A percentile compares a stretch with the other conserved stretches of the same genome.
These are phyloP conservation scores for Artemisia argyi DNA, from an alignment of 129 eudicot species.

Conservation along the genomic window DNA sequence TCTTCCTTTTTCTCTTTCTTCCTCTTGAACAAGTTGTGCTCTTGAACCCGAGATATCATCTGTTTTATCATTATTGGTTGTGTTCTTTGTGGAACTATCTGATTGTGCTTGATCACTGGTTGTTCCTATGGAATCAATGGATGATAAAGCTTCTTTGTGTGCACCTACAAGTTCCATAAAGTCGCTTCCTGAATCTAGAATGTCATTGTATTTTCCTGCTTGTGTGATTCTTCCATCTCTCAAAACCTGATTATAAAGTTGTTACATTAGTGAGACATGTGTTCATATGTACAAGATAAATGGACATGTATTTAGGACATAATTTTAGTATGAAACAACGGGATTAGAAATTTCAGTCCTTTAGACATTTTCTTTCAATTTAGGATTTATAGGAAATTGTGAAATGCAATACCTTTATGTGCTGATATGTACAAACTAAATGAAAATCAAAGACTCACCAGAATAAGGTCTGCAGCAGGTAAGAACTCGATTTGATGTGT, in stretches of 20 bases:
- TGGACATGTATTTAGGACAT: no score
- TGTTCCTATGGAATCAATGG: slow-evolving; percentile 14
- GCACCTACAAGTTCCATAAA: slow-evolving; percentile 29
- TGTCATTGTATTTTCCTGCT: slow-evolving; percentile 26
- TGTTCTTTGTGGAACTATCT: neutral
- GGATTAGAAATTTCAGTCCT: no score
- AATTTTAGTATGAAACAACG: no score
- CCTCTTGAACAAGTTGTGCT: slow-evolving; percentile 30
- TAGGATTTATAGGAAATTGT: no score
- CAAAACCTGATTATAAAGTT: slow-evolving; percentile 12
- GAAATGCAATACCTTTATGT: no score
- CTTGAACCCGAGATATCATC: slow-evolving; percentile 15
- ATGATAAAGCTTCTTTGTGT: slow-evolving; percentile 28
- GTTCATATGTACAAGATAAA: no score
- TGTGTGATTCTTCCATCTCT: slow-evolving; percentile 31
- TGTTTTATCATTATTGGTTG: slow-evolving; percentile 1
- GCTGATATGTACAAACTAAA: neutral
- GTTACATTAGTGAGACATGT: neutral
- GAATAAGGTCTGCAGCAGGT: slow-evolving; percentile 35
- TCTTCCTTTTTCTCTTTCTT: slow-evolving; percentile 5
- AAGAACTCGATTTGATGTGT: slow-evolving; percentile 40
- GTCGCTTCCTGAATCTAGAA: slow-evolving; percentile 22
- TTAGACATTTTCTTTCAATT: no score
- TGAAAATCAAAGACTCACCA: slow-evolving; percentile 28
- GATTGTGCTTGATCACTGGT: neutral